Percentiles rank a stretch among this genome's conserved stretches.
Conservation (phyloP, 257 asterid genomes). For the Primulina huaijiensis region DNA sequence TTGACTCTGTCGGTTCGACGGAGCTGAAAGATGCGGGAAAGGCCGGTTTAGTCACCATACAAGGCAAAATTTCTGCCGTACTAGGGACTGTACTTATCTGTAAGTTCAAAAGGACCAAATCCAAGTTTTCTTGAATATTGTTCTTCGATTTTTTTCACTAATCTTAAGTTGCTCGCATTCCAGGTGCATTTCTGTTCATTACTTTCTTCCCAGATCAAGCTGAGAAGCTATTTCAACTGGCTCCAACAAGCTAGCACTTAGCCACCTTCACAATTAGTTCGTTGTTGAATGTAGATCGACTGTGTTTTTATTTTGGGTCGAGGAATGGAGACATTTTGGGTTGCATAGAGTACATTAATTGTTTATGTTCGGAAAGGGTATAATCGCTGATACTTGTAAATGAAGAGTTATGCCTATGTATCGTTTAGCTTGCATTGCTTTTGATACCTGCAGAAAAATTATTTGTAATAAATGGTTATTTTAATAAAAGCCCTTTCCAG, state of each 20-base stretch:
- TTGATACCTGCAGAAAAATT: too few relatives aligned
- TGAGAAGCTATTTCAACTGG: slow-evolving; percentile 58
- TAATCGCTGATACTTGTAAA: background rate
- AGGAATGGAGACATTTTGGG: slow-evolving; percentile 3
- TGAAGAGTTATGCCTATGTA: background rate
- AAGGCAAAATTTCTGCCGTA: slow-evolving; percentile 87
- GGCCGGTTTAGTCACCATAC: slow-evolving; percentile 78
- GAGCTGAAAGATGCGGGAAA: slow-evolving; percentile 97
- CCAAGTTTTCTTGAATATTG: background rate
- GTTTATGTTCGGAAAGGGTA: background rate
- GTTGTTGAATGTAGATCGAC: slow-evolving; percentile 18
- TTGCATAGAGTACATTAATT: background rate
- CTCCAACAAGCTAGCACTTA: slow-evolving; percentile 49
- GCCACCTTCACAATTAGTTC: background rate
- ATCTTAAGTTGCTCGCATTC: slow-evolving; percentile 1
- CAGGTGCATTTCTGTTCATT: slow-evolving; percentile 81
- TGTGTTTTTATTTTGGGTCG: background rate
- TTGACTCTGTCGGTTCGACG: slow-evolving; percentile 72
- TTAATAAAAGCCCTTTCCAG: too few relatives aligned
- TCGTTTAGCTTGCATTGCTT: background rate
- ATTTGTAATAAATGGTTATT: too few relatives aligned
- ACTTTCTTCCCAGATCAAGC: slow-evolving; percentile 97
- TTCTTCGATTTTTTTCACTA: background rate
- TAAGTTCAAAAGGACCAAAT: slow-evolving; percentile 34
- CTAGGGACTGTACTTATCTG: slow-evolving; percentile 87